A percentile compares a stretch with the other conserved stretches of the same genome.
phyloP scores from a whole-genome alignment of 2,329 filamentous ascomycete species.

The Epichloe elymi region DNA sequence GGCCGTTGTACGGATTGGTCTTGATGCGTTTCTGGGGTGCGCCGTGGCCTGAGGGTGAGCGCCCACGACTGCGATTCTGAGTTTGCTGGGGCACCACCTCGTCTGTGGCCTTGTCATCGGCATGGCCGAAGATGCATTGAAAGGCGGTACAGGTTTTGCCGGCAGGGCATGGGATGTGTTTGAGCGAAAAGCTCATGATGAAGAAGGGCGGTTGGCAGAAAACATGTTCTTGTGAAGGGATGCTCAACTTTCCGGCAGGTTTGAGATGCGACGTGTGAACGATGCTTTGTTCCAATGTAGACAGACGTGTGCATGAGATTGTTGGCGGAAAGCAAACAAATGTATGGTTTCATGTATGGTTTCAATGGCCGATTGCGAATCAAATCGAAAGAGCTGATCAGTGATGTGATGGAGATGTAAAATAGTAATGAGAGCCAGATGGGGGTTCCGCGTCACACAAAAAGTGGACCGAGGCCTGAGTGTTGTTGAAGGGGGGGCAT shows the following conservation, averaged over 20 bases:
- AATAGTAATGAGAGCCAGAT: not conserved
- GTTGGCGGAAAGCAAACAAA: not conserved
- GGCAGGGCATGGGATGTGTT: slow-evolving; percentile 37
- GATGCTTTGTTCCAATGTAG: not conserved
- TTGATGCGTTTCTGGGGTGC: slow-evolving; percentile 19
- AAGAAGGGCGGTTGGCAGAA: not conserved
- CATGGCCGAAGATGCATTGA: slow-evolving; percentile 37
- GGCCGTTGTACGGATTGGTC: slow-evolving; percentile 8
- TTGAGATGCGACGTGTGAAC: not conserved
- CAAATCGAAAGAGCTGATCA: not conserved
- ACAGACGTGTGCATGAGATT: not conserved
- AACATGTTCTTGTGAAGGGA: not conserved
- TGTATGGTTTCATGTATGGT: not conserved
- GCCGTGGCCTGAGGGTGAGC: slow-evolving; percentile 12
- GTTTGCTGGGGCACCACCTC: slow-evolving; percentile 4
- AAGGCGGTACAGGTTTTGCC: slow-evolving; percentile 35
- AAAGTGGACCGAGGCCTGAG: not conserved
- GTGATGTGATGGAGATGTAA: not conserved
- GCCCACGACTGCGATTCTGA: not conserved
- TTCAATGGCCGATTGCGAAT: not conserved
- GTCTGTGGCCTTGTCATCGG: slow-evolving; percentile 16
- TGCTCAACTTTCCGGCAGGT: not conserved
- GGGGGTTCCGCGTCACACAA: not conserved
- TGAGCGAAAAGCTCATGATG: slow-evolving; percentile 29
- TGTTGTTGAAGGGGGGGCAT: not conserved